These are phyloP conservation scores for Corchorus olitorius DNA, from an alignment of 345 rosid genomes.

Conservation along the genomic window DNA sequence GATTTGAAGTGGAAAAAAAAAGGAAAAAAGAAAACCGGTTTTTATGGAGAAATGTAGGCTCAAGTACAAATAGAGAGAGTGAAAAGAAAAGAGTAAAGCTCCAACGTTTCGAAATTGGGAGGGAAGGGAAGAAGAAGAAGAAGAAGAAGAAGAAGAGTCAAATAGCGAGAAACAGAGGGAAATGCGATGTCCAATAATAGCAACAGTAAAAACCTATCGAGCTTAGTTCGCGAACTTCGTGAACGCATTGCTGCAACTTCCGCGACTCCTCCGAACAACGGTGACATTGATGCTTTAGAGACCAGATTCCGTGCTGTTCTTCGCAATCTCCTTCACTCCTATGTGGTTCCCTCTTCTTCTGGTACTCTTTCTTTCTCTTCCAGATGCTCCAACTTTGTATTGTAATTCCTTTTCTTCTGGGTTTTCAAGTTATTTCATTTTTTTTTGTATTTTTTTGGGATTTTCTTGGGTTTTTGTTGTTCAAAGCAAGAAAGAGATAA, in stretches of 20 bases:
- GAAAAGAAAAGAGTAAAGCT: neutral
- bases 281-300: constrained; percentile 62
- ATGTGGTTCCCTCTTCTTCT: constrained; percentile 72
- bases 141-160: neutral
- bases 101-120: constrained; percentile 1
- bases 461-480: neutral
- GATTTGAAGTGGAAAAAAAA: too few relatives aligned
- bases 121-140: neutral
- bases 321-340: constrained; percentile 72
- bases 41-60: too few relatives aligned
- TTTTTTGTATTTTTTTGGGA: neutral
- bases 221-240: constrained; percentile 85
- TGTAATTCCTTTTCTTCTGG: neutral
- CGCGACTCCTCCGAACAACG: constrained; percentile 48
- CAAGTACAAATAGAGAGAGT: too few relatives aligned
- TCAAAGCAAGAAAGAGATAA: neutral
- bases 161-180: neutral
- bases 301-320: constrained; percentile 74
- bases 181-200: constrained; percentile 27
- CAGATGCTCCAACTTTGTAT: neutral
- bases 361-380: constrained; percentile 38
- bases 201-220: constrained; percentile 49
- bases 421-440: neutral
- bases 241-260: constrained; percentile 77
- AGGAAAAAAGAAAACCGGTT: too few relatives aligned